Base-by-base conservation (phyloP, 371 early-diverging fungal genomes). In the Mucor irregularis region DNA sequence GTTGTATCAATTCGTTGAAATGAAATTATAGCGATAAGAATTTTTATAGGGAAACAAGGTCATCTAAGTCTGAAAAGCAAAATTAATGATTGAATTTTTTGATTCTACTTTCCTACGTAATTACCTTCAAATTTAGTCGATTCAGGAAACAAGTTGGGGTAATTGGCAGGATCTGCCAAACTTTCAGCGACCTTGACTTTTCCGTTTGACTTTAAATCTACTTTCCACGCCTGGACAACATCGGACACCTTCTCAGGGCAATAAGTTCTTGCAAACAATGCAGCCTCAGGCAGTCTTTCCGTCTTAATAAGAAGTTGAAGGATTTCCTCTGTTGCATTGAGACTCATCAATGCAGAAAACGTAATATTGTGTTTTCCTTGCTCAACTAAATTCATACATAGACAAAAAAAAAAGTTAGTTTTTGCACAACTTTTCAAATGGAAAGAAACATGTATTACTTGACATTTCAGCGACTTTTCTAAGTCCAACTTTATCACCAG, bases 231-330 rank as follows among this genome's bases (percentile, higher is more conserved):
- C 52, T 80, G 72, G 35, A 94, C 90, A 22, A 91, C 78, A 28
- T 78, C 76, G 22, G 90, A 73, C 31, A 91, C 83, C 39, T 87
- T 83, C 53, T 83, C 83, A 19, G 98, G 98, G 25, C 84, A 69
- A 64, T 95, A 92, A 0, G 98, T 89, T 57, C 95, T 81, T 4
- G 97, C 96, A 69, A 95, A 83, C 69, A 97, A 81, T 21, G 97
- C 95, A 1, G 99, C 99, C 73, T 98, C 99, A 16, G 97, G 93
- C 25, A 92, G 75, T 46, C 97, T 90, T 13, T 92, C 90, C 19
- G 94, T 91, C 37, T 86, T 80, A 55, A 90, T 71, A 43, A 98
- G 78, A 11, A 97, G 69, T 11, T 91, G 90, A 46, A 96, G 81
- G 49, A 90, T 88, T 30, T 90, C 82, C 44, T 91, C 86, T 26